Conservation (phyloP, 1,139 yeast species). For the Magnusiomyces starmeri region DNA sequence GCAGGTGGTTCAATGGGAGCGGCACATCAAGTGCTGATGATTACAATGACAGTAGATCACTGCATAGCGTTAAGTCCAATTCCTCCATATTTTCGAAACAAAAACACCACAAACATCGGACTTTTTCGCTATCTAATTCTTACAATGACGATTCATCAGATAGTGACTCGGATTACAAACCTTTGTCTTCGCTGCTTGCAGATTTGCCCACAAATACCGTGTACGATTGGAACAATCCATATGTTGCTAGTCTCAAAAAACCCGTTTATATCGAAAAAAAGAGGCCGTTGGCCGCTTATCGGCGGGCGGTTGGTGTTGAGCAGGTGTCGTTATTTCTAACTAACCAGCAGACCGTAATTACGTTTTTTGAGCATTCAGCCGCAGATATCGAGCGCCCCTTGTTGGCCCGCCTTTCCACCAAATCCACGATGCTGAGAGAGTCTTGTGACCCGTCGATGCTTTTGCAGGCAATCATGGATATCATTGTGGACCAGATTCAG, state of each 20-base stretch:
- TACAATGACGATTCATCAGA: not conserved
- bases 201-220: constrained; percentile 26
- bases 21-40: not conserved
- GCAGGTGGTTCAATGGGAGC: not conserved
- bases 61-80: no score
- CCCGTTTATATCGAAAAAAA: constrained; percentile 37
- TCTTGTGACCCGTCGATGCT: constrained; percentile 45
- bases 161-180: not conserved
- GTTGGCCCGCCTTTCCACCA: constrained; percentile 39
- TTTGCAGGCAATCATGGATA: constrained; percentile 48
- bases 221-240: constrained; percentile 36
- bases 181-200: not conserved
- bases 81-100: not conserved
- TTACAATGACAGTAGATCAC: not conserved
- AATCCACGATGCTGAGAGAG: constrained; percentile 42
- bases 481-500: constrained; percentile 50
- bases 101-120: not conserved
- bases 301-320: constrained; percentile 46
- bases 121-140: not conserved
- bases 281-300: constrained; percentile 40
- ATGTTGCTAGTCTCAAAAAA: constrained; percentile 18
- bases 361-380: constrained; percentile 49
- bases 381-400: constrained; percentile 45
- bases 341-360: constrained; percentile 40
- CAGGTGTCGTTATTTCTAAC: constrained; percentile 46